Evolutionary conservation across 129 eudicot genomes (phyloP).

Genomic region (Lactuca saligna): DNA sequence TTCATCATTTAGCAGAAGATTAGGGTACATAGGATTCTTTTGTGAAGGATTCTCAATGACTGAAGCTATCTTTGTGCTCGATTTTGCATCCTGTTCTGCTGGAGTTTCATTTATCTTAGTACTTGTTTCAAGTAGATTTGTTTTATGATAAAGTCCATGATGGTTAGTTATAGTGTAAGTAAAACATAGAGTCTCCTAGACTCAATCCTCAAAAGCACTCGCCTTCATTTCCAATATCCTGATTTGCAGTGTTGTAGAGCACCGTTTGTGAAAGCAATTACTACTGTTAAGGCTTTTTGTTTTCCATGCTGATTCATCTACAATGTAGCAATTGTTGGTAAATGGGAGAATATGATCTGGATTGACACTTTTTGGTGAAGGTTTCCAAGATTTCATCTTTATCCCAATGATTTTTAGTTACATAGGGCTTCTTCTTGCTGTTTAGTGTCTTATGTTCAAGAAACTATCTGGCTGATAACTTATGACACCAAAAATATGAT

Average conservation of each 20-base stretch:
- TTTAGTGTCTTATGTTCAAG: slow-evolving; percentile 13
- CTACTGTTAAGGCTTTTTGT: slow-evolving; percentile 3
- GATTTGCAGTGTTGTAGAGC: slow-evolving; percentile 12
- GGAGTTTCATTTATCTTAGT: neutral
- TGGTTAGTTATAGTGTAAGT: slow-evolving; percentile 10
- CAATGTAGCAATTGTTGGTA: no score
- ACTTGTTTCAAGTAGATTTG: neutral
- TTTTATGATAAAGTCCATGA: slow-evolving; percentile 3
- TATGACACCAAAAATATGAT: slow-evolving; percentile 6
- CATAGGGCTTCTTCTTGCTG: slow-evolving; percentile 13
- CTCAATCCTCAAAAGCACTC: no score
- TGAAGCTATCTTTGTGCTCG: slow-evolving; percentile 9
- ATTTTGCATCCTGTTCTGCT: slow-evolving; percentile 12
- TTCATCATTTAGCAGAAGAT: neutral
- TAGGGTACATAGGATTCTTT: slow-evolving; percentile 19
- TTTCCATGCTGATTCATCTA: slow-evolving; percentile 12
- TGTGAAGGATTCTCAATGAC: slow-evolving; percentile 5
- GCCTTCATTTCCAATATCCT: no score
- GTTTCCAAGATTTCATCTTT: neutral
- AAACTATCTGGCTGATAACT: slow-evolving; percentile 3
- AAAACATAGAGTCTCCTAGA: neutral
- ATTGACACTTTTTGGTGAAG: neutral
- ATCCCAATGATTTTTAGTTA: neutral
- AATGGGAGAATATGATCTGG: neutral
- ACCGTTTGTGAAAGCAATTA: slow-evolving; percentile 2